Percentiles rank a stretch among this genome's conserved stretches.
These are phyloP conservation scores for Lumnitzera racemosa DNA, from an alignment of 345 rosid species.

Conservation along the genomic window DNA sequence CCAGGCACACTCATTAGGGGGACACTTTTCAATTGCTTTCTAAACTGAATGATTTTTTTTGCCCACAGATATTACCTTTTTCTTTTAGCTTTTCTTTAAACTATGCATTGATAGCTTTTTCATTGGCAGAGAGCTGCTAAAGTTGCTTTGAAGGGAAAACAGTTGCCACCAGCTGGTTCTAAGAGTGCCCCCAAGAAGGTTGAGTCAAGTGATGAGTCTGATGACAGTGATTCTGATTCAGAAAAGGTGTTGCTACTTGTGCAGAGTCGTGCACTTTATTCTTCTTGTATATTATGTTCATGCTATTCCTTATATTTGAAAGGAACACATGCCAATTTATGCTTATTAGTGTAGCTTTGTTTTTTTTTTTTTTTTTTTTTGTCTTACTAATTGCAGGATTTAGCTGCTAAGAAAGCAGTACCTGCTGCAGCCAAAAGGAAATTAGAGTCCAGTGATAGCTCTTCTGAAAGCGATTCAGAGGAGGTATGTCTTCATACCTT, in stretches of 20 bases:
- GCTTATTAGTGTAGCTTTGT: no score
- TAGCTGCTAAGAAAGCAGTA: constrained; percentile 8
- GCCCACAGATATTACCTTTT: no score
- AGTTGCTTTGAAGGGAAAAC: constrained; percentile 5
- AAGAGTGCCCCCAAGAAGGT: constrained; percentile 13
- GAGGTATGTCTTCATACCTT: constrained; percentile 5
- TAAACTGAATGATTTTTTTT: no score
- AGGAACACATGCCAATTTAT: no score
- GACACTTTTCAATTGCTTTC: no score
- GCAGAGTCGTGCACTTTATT: neutral
- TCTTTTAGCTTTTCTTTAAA: no score
- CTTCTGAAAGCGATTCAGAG: constrained; percentile 27
- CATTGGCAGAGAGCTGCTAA: neutral
- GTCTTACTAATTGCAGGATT: neutral
- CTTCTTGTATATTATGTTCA: neutral
- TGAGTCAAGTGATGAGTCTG: constrained; percentile 28
- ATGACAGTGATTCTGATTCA: constrained; percentile 16
- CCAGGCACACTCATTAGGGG: no score
- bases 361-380: neutral
- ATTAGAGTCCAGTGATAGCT: constrained; percentile 13
- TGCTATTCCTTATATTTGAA: no score
- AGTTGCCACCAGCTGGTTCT: constrained; percentile 5
- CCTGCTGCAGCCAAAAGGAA: constrained; percentile 8
- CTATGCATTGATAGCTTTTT: neutral
- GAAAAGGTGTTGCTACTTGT: constrained; percentile 3